phyloP scores from a whole-genome alignment of 1,284 basidiomycete genomes.

The Termitomyces sp. region DNA sequence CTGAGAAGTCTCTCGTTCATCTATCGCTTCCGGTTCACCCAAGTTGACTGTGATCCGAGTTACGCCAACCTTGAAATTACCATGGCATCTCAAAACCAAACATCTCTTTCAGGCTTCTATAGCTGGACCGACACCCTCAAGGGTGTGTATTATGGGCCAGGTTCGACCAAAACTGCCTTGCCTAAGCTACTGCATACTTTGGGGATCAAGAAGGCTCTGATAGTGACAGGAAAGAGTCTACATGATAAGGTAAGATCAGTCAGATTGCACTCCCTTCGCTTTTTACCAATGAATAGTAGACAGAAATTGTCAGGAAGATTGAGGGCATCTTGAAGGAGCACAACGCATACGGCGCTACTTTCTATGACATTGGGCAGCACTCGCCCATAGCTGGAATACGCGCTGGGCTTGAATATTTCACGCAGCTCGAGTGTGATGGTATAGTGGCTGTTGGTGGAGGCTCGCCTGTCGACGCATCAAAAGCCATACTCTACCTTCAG shows the following conservation, averaged over 20 bases:
- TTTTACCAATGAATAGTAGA: conserved; percentile 33
- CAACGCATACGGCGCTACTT: conserved; percentile 59
- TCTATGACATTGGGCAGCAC: conserved; percentile 74
- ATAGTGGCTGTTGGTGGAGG: conserved; percentile 77
- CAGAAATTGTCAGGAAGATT: conserved; percentile 56
- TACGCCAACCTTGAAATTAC: neutral
- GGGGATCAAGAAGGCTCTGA: conserved; percentile 54
- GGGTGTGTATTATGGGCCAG: conserved; percentile 65
- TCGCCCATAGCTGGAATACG: conserved; percentile 66
- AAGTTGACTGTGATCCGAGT: neutral
- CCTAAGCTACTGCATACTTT: conserved; percentile 54
- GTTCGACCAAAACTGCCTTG: conserved; percentile 52
- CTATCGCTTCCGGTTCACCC: neutral
- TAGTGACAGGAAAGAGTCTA: conserved; percentile 69
- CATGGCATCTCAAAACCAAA: conserved; percentile 6
- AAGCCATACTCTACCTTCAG: conserved; percentile 60
- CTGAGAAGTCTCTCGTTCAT: neutral
- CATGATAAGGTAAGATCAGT: conserved; percentile 48
- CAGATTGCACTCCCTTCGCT: conserved; percentile 4
- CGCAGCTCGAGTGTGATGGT: conserved; percentile 53
- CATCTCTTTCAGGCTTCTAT: conserved; percentile 45
- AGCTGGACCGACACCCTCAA: conserved; percentile 60
- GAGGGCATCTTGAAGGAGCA: conserved; percentile 52
- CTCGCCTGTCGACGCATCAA: conserved; percentile 74
- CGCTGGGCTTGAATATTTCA: conserved; percentile 56